Conservation (phyloP, 2,329 filamentous ascomycete species). For the Hypoxylon sp. region DNA sequence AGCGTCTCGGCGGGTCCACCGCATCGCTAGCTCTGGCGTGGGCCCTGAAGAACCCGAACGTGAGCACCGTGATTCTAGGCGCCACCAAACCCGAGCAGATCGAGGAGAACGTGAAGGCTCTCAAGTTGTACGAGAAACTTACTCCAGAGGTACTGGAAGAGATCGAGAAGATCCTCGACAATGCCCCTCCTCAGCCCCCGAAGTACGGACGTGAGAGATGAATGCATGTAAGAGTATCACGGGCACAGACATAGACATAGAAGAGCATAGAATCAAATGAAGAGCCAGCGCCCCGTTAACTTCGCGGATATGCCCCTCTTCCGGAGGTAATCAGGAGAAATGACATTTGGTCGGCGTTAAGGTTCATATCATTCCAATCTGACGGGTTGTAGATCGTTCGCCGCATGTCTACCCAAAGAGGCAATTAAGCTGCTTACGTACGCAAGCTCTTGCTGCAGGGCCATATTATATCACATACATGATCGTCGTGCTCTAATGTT, state of each 20-base stretch:
- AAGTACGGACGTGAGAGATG: slow-evolving; percentile 40
- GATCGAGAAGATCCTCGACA: slow-evolving; percentile 61
- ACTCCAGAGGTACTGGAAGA: slow-evolving; percentile 64
- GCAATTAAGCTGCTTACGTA: too few relatives aligned
- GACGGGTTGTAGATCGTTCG: too few relatives aligned
- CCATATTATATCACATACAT: too few relatives aligned
- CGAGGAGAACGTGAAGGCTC: slow-evolving; percentile 62
- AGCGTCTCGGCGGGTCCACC: slow-evolving; percentile 67
- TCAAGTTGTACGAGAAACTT: slow-evolving; percentile 61
- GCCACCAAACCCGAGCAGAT: slow-evolving; percentile 65
- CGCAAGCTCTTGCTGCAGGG: too few relatives aligned
- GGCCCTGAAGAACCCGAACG: slow-evolving; percentile 66
- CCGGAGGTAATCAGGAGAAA: too few relatives aligned
- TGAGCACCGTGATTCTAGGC: slow-evolving; percentile 65
- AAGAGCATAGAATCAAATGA: not conserved
- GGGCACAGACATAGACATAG: not conserved
- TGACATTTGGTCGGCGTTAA: too few relatives aligned
- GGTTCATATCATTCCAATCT: too few relatives aligned
- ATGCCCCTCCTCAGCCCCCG: slow-evolving; percentile 37
- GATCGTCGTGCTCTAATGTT: too few relatives aligned
- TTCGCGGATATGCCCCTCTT: too few relatives aligned
- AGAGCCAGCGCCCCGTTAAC: too few relatives aligned
- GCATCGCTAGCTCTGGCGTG: slow-evolving; percentile 65
- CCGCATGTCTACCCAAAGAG: too few relatives aligned
- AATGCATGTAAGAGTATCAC: not conserved